Base-by-base conservation (phyloP, 306 rosid species). In the Cucumis melo region DNA sequence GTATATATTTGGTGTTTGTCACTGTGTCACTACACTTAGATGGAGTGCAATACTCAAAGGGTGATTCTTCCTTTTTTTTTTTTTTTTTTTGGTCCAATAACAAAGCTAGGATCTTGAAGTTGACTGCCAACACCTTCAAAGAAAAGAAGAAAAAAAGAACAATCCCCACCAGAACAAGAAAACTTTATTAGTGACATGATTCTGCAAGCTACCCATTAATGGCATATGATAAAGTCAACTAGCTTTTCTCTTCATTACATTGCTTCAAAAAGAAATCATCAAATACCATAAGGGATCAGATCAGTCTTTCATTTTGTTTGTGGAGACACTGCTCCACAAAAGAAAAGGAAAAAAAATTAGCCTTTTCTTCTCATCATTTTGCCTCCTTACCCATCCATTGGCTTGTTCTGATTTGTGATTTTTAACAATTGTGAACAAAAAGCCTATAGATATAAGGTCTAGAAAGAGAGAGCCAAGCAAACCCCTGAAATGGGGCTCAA, bases 111-210 rank as follows among this genome's bases (percentile, higher is more conserved):
- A 71, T 71, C 57, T 29, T 71, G 76, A 71, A 71, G 76, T 71
- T 71, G 76, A 71, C 60, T 23, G 38, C 16, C 58, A 70, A 42
- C 36, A 68, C 38, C 36, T 6, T 68, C 8, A 56, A 70, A 42
- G 23, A 19, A 78, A 68, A 41, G 66, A 54, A 71, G 50, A 67
- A 70, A 5, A 29, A 78, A 68, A 42, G 66, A 39, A 71, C 1
- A 68, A 68, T 65, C 53, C 38, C 74, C 74, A 68, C 36, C 20
- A 72, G 42, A 72, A 72, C 44, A 72, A 48, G 24, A 24, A 24
- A 72, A 48, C 76, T 72, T 72, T 72, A 48, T 72, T 50, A 72
- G 76, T 72, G 76, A 71, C 58, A 46, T 44, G 75, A 72, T 72
- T 72, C 76, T 50, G 16, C 42, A 72, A 72, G 76, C 42, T 72